Evolutionary conservation across 495 filamentous ascomycete species (phyloP), one percentile per base, ranked within the genome.

Genomic region (Podospora comata): DNA sequence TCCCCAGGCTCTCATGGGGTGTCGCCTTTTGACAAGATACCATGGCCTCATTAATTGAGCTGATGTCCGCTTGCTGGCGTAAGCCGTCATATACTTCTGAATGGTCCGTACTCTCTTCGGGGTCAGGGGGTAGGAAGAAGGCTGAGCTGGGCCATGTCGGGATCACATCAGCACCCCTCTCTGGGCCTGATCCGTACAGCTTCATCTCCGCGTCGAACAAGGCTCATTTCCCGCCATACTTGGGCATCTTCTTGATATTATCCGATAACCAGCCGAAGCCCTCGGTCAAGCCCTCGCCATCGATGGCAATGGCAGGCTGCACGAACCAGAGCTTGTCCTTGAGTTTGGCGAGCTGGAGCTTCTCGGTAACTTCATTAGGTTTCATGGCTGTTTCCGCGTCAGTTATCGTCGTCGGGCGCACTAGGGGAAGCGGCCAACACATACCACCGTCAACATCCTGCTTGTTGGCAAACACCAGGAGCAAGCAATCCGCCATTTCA

Each of bases 401-500:
- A 48, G 39, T 11, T 2, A 48, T 11, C 13, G 7, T 48, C 15
- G 3, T 23, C 23, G 23, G 23, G 23, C 1, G 23, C 23, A 1
- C 1, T 23, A 23, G 23, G 1, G 23, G 1, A 23, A 23, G 23
- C 23, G 23, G 1, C 53, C 27, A 55, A 67, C 26, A 83, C 88
- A 62, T 84, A 97, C 94, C 92, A 72, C 90, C 92, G 53, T 78
- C 78, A 64, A 97, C 83, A 86, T 98, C 96, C 79, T 98, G 95
- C 86, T 98, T 99, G 80, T 99, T 99, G 27, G 96, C 96, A 79
- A 99, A 97, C 32, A 99, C 95, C 54, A 99, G 80, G 64, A 99
- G 81, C 71, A 97, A 80, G 27, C 92, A 92, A 76, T 99, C 95
- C 81, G 94, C 95, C 95, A 99, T 98, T 86, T 99, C 95, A 60